These are phyloP conservation scores for Kandelia obovata DNA, from an alignment of 345 rosid species.

Conservation along the genomic window DNA sequence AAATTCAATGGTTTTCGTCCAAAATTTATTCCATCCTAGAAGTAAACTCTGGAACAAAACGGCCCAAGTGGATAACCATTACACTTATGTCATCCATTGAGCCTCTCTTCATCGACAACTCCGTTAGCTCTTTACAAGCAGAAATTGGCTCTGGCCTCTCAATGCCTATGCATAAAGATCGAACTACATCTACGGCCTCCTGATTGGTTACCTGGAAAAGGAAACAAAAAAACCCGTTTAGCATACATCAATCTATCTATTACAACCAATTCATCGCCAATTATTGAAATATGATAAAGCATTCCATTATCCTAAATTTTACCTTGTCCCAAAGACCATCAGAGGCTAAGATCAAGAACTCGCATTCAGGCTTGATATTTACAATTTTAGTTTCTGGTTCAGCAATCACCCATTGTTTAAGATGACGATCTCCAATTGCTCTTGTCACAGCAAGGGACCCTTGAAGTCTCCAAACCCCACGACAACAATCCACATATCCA, in stretches of 20 bases:
- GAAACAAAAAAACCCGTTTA: neutral
- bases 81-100: conserved; percentile 74
- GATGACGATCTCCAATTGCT: conserved; percentile 67
- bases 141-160: conserved; percentile 35
- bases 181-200: conserved; percentile 79
- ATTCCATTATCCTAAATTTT: neutral
- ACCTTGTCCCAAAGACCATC: conserved; percentile 94
- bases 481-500: conserved; percentile 70
- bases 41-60: conserved; percentile 19
- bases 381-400: conserved; percentile 67
- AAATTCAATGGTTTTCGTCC: neutral
- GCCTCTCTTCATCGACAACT: conserved; percentile 57
- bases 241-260: neutral
- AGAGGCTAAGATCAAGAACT: conserved; percentile 83
- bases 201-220: conserved; percentile 58
- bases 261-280: neutral
- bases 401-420: conserved; percentile 75
- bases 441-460: conserved; percentile 82
- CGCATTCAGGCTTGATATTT: conserved; percentile 45
- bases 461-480: conserved; percentile 78
- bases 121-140: conserved; percentile 69
- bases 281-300: neutral
- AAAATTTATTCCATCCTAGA: neutral
- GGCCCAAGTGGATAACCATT: conserved; percentile 49
- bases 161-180: conserved; percentile 40